Evolutionary conservation across 257 asterid species (phyloP).

Genomic region (Echium plantagineum): DNA sequence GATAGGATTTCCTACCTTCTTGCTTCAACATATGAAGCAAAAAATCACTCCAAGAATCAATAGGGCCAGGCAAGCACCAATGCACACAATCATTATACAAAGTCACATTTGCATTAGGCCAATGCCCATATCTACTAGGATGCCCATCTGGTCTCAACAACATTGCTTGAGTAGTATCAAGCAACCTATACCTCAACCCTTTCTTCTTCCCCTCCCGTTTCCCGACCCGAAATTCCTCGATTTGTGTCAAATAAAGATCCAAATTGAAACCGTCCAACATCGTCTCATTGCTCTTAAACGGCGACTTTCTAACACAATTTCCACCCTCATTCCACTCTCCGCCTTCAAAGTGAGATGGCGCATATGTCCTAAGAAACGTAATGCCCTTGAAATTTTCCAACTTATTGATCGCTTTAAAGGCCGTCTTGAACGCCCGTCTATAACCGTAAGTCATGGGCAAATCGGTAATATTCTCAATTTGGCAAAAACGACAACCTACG

Average conservation of each 20-base stretch:
- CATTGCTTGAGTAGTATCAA: constrained; percentile 48
- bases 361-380: constrained; percentile 9
- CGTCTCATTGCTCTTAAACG: constrained; percentile 8
- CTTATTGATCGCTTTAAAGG: constrained; percentile 6
- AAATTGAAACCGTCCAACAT: constrained; percentile 2
- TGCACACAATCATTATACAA: constrained; percentile 53
- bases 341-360: constrained; percentile 12
- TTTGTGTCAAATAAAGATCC: constrained; percentile 7
- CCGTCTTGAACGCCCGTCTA: not conserved
- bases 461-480: constrained; percentile 1
- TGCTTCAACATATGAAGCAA: constrained; percentile 39
- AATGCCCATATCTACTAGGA: constrained; percentile 52
- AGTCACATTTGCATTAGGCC: constrained; percentile 20
- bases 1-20: constrained; percentile 4
- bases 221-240: constrained; percentile 3
- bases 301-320: constrained; percentile 6
- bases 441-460: not conserved
- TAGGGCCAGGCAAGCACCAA: constrained; percentile 51
- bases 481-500: constrained; percentile 9
- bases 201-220: not conserved
- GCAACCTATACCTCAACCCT: constrained; percentile 10
- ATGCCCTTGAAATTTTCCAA: constrained; percentile 10
- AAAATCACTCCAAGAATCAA: constrained; percentile 32
- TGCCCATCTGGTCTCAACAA: constrained; percentile 61
- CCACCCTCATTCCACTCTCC: constrained; percentile 14